Evolutionary conservation across 2,329 filamentous ascomycete genomes (phyloP).

Genomic region (Botrytis tulipae): DNA sequence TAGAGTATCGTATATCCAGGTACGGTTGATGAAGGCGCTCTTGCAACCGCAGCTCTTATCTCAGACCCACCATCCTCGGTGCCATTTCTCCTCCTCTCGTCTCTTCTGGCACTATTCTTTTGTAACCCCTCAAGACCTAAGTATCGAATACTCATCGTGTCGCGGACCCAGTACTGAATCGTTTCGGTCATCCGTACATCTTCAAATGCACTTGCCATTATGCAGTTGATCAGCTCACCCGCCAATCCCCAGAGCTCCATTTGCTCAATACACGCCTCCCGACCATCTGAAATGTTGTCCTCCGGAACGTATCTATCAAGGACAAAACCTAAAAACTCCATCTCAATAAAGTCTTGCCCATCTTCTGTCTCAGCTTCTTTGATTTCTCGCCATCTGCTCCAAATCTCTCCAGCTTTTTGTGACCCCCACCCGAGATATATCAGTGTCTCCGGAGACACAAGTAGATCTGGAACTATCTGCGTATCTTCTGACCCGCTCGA

Average conservation of each 20-base stretch:
- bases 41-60: not conserved
- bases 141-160: not conserved
- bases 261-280: not conserved
- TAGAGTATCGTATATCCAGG: not conserved
- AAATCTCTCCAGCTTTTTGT: not conserved
- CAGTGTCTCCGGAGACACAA: not conserved
- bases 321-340: not conserved
- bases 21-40: not conserved
- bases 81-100: not conserved
- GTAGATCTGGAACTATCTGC: not conserved
- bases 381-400: not conserved
- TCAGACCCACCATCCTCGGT: not conserved
- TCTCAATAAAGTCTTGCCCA: not conserved
- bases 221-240: not conserved
- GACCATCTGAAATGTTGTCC: not conserved
- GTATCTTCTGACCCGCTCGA: not conserved
- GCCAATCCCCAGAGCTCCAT: not conserved
- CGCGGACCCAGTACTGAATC: not conserved
- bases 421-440: not conserved
- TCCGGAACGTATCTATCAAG: not conserved
- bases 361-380: not conserved
- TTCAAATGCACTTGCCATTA: not conserved
- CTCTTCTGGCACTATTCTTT: not conserved
- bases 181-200: not conserved
- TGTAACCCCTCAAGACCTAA: not conserved